Percentiles rank a stretch among this genome's conserved stretches.
Conservation (phyloP, 768 basidiomycete genomes). For the Leccinum subtestaceum region DNA sequence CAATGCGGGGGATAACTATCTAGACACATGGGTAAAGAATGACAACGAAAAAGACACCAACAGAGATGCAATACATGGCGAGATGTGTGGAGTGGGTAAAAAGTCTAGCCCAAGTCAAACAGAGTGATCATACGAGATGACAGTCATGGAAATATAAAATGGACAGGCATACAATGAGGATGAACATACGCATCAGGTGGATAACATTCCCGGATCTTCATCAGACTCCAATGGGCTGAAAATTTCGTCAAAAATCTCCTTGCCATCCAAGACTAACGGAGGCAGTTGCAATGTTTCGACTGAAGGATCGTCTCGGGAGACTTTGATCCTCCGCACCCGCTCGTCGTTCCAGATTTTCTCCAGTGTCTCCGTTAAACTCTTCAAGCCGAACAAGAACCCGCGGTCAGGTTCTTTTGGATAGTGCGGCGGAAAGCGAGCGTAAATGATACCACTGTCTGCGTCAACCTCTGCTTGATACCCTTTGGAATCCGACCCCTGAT, state of each 20-base stretch:
- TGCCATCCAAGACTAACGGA: conserved; percentile 65
- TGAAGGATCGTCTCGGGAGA: conserved; percentile 54
- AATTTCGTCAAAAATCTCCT: conserved; percentile 76
- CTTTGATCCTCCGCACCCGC: conserved; percentile 65
- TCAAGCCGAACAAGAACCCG: conserved; percentile 90
- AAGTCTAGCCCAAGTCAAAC: conserved; percentile 15
- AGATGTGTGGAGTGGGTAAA: conserved; percentile 3
- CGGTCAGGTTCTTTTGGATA: conserved; percentile 87
- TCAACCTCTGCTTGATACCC: conserved; percentile 85
- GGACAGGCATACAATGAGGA: neutral
- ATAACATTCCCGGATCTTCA: conserved; percentile 75
- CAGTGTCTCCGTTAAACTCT: conserved; percentile 71
- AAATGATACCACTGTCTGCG: conserved; percentile 75
- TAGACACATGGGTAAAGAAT: neutral
- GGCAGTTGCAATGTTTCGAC: conserved; percentile 51
- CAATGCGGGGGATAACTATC: conserved; percentile 4
- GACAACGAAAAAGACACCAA: neutral
- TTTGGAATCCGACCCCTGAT: conserved; percentile 56
- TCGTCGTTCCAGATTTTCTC: conserved; percentile 89
- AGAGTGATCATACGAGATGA: neutral
- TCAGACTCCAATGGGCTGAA: conserved; percentile 48
- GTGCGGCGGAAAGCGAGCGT: conserved; percentile 93
- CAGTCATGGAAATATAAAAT: neutral
- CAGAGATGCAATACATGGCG: conserved; percentile 10
- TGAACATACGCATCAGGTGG: conserved; percentile 43